These are phyloP conservation scores for Tieghemostelium lacteum DNA, from an alignment of 78 protist species.

Conservation along the genomic window DNA sequence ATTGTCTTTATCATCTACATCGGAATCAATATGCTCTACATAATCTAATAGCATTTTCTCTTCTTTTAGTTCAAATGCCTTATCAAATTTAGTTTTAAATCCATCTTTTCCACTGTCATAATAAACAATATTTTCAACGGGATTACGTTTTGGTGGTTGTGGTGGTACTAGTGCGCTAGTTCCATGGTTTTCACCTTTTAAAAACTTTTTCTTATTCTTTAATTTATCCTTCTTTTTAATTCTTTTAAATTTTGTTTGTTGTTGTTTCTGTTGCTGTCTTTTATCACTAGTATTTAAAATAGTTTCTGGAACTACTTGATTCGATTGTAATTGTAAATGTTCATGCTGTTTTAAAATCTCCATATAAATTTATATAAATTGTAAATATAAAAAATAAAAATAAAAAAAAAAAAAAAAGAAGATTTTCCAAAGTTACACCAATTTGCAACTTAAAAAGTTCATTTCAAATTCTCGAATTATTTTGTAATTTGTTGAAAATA, in stretches of 20 bases:
- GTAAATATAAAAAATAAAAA: constrained; percentile 6
- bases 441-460: no score
- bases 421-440: no score
- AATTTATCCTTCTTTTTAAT: constrained; percentile 57
- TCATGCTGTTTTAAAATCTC: neutral
- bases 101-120: neutral
- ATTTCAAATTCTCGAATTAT: no score
- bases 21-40: constrained; percentile 14
- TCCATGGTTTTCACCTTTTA: neutral
- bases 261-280: neutral
- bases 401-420: no score
- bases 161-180: neutral
- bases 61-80: neutral
- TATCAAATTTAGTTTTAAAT: neutral
- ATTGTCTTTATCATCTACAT: constrained; percentile 16
- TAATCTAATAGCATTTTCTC: constrained; percentile 13
- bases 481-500: no score
- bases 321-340: neutral
- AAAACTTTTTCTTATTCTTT: constrained; percentile 17
- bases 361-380: neutral
- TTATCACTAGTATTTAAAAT: neutral
- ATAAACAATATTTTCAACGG: neutral
- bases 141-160: neutral
- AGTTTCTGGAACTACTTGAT: neutral
- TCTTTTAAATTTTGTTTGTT: constrained; percentile 18